Evolutionary conservation across 2,329 filamentous ascomycete species (phyloP).

Genomic region (Fonsecaea erecta): DNA sequence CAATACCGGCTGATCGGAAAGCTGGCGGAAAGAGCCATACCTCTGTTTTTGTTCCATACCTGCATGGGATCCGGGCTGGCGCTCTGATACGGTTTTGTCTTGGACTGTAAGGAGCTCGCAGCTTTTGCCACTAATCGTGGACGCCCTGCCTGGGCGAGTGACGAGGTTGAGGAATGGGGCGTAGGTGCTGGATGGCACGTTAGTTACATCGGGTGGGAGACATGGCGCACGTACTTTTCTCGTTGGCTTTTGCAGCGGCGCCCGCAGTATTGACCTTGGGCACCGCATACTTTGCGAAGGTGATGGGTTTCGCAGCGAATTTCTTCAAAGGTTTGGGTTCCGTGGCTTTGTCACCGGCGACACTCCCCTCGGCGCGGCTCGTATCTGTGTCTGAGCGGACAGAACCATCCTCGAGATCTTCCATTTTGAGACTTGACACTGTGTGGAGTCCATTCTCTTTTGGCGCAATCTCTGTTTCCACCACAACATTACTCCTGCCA

Average conservation of each 20-base stretch:
- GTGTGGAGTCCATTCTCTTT: slow-evolving; percentile 46
- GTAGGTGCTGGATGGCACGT: slow-evolving; percentile 44
- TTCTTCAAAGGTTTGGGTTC: slow-evolving; percentile 61
- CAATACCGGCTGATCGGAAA: slow-evolving; percentile 40
- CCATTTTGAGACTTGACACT: slow-evolving; percentile 38
- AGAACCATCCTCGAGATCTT: slow-evolving; percentile 48
- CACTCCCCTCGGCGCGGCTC: slow-evolving; percentile 56
- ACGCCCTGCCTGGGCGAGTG: slow-evolving; percentile 53
- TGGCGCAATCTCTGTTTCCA: slow-evolving; percentile 46
- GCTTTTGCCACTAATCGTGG: slow-evolving; percentile 68
- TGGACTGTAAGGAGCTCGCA: slow-evolving; percentile 58
- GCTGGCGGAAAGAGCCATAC: slow-evolving; percentile 45
- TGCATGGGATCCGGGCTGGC: slow-evolving; percentile 68
- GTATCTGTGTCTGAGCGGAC: slow-evolving; percentile 68
- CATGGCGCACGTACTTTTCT: slow-evolving; percentile 55
- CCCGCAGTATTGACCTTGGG: slow-evolving; percentile 64
- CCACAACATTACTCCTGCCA: slow-evolving; percentile 45
- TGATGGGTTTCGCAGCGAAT: slow-evolving; percentile 68
- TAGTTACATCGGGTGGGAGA: slow-evolving; percentile 14
- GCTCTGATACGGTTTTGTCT: slow-evolving; percentile 53
- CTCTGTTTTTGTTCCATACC: slow-evolving; percentile 72
- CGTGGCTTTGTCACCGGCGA: slow-evolving; percentile 47
- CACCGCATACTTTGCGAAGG: slow-evolving; percentile 68
- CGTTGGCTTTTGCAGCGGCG: slow-evolving; percentile 56
- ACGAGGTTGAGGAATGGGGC: slow-evolving; percentile 46